Evolutionary conservation across 176 grass and related monocot species (phyloP).

Genomic region (Thalia dealbata): DNA sequence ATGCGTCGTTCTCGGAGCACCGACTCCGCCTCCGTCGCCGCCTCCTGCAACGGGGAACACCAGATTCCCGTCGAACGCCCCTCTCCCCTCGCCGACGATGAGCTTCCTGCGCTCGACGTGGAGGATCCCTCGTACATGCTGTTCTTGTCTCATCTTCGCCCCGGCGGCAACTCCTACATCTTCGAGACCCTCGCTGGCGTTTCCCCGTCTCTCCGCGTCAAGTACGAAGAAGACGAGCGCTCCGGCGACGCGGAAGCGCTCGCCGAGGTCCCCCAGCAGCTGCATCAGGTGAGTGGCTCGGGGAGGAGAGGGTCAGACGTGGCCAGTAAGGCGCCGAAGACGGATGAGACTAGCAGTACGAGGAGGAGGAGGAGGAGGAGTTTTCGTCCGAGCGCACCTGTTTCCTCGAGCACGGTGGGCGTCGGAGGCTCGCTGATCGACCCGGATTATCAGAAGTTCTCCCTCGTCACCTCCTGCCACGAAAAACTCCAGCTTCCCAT

Average conservation of each 20-base stretch:
- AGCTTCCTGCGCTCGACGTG: neutral
- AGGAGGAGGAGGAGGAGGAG: neutral
- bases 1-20: neutral
- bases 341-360: neutral
- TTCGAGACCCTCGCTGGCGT: conserved; percentile 25
- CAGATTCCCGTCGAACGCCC: neutral
- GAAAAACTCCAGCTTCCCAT: neutral
- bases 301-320: neutral
- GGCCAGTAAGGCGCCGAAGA: neutral
- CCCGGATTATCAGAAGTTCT: conserved; percentile 42
- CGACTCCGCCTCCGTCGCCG: neutral
- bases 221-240: conserved; percentile 29
- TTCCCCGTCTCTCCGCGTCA: conserved; percentile 10
- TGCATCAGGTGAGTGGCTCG: neutral
- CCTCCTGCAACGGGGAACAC: neutral
- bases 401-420: neutral
- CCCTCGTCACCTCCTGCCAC: neutral
- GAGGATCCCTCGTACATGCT: conserved; percentile 45
- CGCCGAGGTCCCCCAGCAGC: conserved; percentile 10
- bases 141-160: conserved; percentile 39
- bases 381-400: neutral
- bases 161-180: conserved; percentile 37
- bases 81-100: neutral
- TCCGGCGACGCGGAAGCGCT: no score
- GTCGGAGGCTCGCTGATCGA: conserved; percentile 21